phyloP scores from a whole-genome alignment of 176 grass and related monocot genomes.

The Rhynchospora pubera region DNA sequence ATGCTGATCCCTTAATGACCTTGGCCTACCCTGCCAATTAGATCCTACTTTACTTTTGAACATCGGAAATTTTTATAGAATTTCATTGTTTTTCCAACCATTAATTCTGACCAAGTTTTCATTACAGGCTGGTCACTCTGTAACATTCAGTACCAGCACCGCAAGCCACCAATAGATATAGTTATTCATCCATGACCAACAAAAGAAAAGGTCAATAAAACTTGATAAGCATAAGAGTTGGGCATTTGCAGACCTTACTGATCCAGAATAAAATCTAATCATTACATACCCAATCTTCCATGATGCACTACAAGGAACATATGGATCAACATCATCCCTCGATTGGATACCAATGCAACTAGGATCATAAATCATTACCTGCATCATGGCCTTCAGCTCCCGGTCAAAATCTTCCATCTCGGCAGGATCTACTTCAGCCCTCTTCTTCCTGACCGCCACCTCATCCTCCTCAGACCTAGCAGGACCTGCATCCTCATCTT shows the following conservation, averaged over 20 bases:
- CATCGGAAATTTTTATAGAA: neutral
- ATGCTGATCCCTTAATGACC: neutral
- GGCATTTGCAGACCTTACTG: neutral
- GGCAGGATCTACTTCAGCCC: constrained; percentile 71
- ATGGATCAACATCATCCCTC: neutral
- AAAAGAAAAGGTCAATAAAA: neutral
- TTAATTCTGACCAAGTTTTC: neutral
- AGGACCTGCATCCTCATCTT: constrained; percentile 42
- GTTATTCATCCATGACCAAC: neutral
- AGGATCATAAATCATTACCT: neutral
- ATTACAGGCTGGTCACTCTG: neutral
- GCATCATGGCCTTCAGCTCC: constrained; percentile 74
- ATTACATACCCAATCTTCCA: neutral
- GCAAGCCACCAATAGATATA: neutral
- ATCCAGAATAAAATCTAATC: neutral
- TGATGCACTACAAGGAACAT: neutral
- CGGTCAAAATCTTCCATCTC: constrained; percentile 96
- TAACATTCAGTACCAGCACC: neutral
- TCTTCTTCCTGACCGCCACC: constrained; percentile 74
- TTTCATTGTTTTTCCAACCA: neutral
- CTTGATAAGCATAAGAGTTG: neutral
- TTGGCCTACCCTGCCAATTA: neutral
- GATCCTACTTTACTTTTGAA: neutral
- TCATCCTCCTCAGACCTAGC: constrained; percentile 82
- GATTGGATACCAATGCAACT: neutral